phyloP scores from a whole-genome alignment of 805 yeast species.

The Hanseniaspora pseudoguilliermondii region DNA sequence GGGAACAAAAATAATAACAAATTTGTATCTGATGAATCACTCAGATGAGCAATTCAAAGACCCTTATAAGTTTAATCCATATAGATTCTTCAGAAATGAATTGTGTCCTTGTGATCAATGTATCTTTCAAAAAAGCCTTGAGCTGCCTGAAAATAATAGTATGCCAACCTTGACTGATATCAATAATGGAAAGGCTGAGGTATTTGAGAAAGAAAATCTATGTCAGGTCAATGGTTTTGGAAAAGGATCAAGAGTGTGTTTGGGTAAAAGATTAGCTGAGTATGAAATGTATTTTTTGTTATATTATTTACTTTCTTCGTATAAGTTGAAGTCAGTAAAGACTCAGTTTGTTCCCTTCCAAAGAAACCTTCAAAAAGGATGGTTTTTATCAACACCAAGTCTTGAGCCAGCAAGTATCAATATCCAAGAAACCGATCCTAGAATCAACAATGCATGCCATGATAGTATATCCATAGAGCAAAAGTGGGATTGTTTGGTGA shows the following conservation, averaged over 20 bases:
- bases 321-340: background rate
- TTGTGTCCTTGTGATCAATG: background rate
- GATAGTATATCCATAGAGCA: constrained; percentile 6
- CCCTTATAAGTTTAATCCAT: background rate
- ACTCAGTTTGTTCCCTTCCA: background rate
- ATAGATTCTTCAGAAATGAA: background rate
- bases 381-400: background rate
- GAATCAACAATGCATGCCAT: constrained; percentile 1
- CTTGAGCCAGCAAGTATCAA: background rate
- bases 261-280: constrained; percentile 6
- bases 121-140: background rate
- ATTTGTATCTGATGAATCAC: constrained; percentile 7
- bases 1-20: constrained; percentile 4
- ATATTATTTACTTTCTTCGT: background rate
- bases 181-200: background rate
- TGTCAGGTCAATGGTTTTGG: constrained; percentile 7
- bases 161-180: background rate
- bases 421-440: constrained; percentile 5
- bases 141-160: background rate
- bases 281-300: constrained; percentile 1
- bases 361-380: background rate
- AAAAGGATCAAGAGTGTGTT: constrained; percentile 3
- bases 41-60: background rate
- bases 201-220: background rate
- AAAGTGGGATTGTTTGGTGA: background rate